phyloP scores from a whole-genome alignment of 768 basidiomycete genomes.

The Mycena metata region DNA sequence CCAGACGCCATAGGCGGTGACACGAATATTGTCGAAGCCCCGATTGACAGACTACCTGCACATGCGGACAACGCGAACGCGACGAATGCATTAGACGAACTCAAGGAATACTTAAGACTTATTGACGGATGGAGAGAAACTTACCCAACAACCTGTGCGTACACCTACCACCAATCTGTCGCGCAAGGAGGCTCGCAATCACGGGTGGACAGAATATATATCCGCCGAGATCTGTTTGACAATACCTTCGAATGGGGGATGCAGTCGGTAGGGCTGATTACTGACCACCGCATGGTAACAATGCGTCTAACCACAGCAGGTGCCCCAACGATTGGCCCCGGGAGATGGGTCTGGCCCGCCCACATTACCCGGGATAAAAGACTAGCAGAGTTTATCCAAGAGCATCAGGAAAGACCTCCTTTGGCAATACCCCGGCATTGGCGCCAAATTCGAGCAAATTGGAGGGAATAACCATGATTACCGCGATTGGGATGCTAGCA shows the following conservation, averaged over 20 bases:
- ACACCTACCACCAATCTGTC: background rate
- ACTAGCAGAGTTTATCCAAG: too few relatives aligned
- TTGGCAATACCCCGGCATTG: too few relatives aligned
- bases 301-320: background rate
- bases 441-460: too few relatives aligned
- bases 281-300: background rate
- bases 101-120: background rate
- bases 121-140: conserved; percentile 6
- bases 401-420: too few relatives aligned
- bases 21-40: background rate
- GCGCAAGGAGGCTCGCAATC: background rate
- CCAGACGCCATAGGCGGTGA: background rate
- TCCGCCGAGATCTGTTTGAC: background rate
- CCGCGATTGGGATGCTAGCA: too few relatives aligned
- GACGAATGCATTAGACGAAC: background rate
- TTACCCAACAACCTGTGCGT: background rate
- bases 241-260: background rate
- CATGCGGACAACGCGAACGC: background rate
- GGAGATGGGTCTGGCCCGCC: too few relatives aligned
- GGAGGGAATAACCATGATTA: too few relatives aligned
- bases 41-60: background rate
- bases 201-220: background rate
- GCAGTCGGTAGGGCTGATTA: too few relatives aligned
- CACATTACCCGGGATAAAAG: too few relatives aligned
- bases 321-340: too few relatives aligned